Conservation (phyloP, 1,284 basidiomycete species). For the Ustilago hordei region DNA sequence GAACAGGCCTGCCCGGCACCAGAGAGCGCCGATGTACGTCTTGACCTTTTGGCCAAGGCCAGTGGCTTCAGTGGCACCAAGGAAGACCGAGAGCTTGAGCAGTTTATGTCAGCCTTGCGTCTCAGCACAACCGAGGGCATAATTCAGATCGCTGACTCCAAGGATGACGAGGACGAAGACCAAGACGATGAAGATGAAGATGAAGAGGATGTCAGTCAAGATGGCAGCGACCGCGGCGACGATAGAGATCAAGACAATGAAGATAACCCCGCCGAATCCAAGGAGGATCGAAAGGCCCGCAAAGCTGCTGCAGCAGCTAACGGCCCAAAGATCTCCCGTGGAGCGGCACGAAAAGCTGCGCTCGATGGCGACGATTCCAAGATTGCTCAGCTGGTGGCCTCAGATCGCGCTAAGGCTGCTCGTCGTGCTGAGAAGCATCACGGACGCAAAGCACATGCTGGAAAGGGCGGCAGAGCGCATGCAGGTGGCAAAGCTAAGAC, state of each 20-base stretch:
- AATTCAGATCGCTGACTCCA: constrained; percentile 38
- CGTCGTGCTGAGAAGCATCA: constrained; percentile 54
- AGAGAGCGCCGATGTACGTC: constrained; percentile 28
- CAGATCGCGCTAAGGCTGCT: constrained; percentile 49
- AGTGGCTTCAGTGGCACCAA: constrained; percentile 61
- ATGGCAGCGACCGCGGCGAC: constrained; percentile 16
- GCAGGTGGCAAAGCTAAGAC: constrained; percentile 77
- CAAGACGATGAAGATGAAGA: constrained; percentile 28
- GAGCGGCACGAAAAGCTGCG: constrained; percentile 38
- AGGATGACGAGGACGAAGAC: constrained; percentile 19
- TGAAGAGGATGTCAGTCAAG: constrained; percentile 27
- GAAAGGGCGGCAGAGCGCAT: constrained; percentile 68
- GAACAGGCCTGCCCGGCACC: constrained; percentile 8
- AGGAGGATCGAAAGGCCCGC: constrained; percentile 72
- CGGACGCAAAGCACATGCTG: constrained; percentile 52
- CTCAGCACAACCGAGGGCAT: constrained; percentile 46
- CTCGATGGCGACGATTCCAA: constrained; percentile 39
- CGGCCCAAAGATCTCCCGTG: constrained; percentile 50
- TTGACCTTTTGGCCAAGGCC: constrained; percentile 62
- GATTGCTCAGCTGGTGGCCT: constrained; percentile 55
- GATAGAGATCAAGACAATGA: constrained; percentile 82
- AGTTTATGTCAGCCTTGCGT: constrained; percentile 53
- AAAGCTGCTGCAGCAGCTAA: constrained; percentile 75
- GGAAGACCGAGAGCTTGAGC: constrained; percentile 56
- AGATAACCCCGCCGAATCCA: constrained; percentile 72